phyloP scores from a whole-genome alignment of 2,329 filamentous ascomycete genomes.

The Aspergillus flavus region DNA sequence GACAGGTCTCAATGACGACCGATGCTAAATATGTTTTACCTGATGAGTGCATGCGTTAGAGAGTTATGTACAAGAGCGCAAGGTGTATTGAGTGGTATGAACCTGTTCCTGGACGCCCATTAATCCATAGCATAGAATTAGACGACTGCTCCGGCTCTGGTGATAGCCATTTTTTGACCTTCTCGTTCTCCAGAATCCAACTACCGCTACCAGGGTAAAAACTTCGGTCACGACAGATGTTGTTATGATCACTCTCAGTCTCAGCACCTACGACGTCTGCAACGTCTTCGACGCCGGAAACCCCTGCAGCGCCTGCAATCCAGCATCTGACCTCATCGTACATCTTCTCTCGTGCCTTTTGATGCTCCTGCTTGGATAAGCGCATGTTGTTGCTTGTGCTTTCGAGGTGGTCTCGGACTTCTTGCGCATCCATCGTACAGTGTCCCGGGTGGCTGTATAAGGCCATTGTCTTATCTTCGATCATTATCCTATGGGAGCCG shows the following conservation, averaged over 20 bases:
- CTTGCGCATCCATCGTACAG: background rate
- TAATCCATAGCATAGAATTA: background rate
- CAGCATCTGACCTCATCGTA: background rate
- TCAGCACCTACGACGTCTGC: background rate
- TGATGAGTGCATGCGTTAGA: background rate
- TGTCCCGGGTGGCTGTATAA: background rate
- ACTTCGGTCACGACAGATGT: background rate
- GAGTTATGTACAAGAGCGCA: background rate
- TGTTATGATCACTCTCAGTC: background rate
- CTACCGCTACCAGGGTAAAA: background rate
- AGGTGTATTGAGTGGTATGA: background rate
- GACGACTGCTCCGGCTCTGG: background rate
- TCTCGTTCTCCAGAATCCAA: background rate
- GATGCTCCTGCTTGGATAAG: background rate
- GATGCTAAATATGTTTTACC: background rate
- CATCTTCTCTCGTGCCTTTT: background rate
- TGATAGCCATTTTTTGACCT: background rate
- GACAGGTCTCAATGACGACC: background rate
- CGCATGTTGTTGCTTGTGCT: background rate
- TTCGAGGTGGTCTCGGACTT: background rate
- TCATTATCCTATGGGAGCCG: background rate
- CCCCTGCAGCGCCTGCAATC: background rate
- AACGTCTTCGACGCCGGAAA: background rate
- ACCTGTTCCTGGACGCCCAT: background rate
- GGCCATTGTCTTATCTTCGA: background rate